phyloP scores from a whole-genome alignment of 108 stramenopile species.

The Discostella stelligeroides region DNA sequence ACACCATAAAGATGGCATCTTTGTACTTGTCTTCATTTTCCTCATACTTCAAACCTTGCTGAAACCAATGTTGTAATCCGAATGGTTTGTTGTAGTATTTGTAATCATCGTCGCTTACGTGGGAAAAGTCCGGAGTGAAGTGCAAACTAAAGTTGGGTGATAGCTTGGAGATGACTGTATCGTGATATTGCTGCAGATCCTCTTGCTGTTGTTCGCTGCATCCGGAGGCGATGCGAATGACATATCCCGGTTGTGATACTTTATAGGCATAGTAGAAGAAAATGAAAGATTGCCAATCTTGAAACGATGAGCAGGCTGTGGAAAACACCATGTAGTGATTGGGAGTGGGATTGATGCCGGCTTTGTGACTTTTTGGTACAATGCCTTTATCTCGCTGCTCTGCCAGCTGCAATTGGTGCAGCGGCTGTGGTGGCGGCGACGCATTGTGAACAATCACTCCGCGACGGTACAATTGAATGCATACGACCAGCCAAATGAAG shows the following conservation, averaged over 20 bases:
- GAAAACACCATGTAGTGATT: slow-evolving; percentile 64
- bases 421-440: not conserved
- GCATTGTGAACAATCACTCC: not conserved
- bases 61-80: slow-evolving; percentile 84
- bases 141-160: slow-evolving; percentile 59
- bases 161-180: slow-evolving; percentile 50
- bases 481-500: slow-evolving; percentile 2
- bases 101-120: slow-evolving; percentile 55
- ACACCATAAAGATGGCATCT: slow-evolving; percentile 67
- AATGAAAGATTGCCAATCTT: slow-evolving; percentile 93
- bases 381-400: not conserved
- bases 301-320: slow-evolving; percentile 86
- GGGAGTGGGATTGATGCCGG: not conserved
- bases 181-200: slow-evolving; percentile 30
- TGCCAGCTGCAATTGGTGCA: not conserved
- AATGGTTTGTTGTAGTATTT: slow-evolving; percentile 94
- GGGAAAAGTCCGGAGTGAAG: slow-evolving; percentile 68
- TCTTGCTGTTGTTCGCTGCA: slow-evolving; percentile 48
- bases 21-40: slow-evolving; percentile 55
- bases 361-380: not conserved
- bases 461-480: not conserved
- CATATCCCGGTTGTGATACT: slow-evolving; percentile 81
- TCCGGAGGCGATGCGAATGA: slow-evolving; percentile 91
- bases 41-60: slow-evolving; percentile 62
- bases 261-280: slow-evolving; percentile 80